phyloP scores from a whole-genome alignment of 306 rosid genomes.

The Ziziphus jujuba region DNA sequence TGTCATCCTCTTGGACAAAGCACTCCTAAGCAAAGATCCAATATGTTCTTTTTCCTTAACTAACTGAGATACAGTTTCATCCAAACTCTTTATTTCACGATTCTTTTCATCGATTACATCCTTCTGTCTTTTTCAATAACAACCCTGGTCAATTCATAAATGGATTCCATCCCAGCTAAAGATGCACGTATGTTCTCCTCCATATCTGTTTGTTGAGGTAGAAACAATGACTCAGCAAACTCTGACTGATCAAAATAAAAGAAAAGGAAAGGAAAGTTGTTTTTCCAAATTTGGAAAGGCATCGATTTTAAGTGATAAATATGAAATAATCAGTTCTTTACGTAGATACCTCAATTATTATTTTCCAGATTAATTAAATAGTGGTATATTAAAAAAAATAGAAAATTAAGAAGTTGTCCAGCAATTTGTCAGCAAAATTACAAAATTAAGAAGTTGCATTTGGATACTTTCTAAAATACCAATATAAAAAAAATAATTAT shows the following conservation, averaged over 20 bases:
- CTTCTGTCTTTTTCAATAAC: slow-evolving; percentile 63
- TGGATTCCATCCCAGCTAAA: slow-evolving; percentile 93
- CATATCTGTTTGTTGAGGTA: slow-evolving; percentile 83
- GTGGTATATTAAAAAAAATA: no score
- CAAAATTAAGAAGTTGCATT: no score
- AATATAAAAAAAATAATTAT: no score
- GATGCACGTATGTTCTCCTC: slow-evolving; percentile 87
- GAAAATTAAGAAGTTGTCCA: no score
- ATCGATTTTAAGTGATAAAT: no score
- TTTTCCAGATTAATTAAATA: no score
- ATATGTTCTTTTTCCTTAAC: slow-evolving; percentile 86
- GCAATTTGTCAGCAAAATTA: no score
- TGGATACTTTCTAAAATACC: no score
- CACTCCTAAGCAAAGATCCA: slow-evolving; percentile 87
- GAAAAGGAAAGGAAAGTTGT: no score
- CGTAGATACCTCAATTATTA: no score
- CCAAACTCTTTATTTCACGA: slow-evolving; percentile 55
- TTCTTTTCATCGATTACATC: slow-evolving; percentile 66
- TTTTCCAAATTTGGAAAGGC: no score
- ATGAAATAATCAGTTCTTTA: no score
- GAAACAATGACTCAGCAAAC: slow-evolving; percentile 63
- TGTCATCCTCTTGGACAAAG: slow-evolving; percentile 65
- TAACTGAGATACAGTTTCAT: slow-evolving; percentile 63
- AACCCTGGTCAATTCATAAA: slow-evolving; percentile 57
- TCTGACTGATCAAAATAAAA: slow-evolving; percentile 73